These are phyloP conservation scores for Backusella psychrophila DNA, from an alignment of 192 early-diverging fungal species.

Conservation along the genomic window DNA sequence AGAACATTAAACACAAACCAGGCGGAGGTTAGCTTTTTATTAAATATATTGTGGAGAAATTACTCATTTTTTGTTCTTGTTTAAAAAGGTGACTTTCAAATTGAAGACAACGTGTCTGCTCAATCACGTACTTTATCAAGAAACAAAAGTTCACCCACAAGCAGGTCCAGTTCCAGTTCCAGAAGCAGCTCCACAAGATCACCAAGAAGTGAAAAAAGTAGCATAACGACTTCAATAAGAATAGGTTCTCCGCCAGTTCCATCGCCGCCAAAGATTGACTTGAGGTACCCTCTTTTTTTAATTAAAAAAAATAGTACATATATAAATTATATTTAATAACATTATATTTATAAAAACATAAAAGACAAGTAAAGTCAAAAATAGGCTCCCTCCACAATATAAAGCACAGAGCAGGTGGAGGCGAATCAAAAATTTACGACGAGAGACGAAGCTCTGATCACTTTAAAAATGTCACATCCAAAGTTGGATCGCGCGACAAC, in stretches of 20 bases:
- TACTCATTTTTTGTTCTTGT: background rate
- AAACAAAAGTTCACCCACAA: background rate
- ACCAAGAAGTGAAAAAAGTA: background rate
- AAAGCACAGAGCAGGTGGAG: background rate
- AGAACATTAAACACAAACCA: conserved; percentile 16
- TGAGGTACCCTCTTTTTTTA: background rate
- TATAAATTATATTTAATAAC: background rate
- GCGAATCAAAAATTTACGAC: background rate
- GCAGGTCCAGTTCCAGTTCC: background rate
- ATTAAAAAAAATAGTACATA: background rate
- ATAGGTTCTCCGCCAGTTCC: background rate
- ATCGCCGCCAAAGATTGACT: background rate
- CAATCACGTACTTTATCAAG: background rate
- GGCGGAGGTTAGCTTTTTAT: conserved; percentile 4
- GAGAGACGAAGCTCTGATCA: too few species aligned
- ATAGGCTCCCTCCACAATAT: background rate
- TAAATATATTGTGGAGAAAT: background rate
- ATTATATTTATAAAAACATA: background rate
- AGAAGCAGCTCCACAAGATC: background rate
- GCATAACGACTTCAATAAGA: background rate
- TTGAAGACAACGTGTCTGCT: background rate
- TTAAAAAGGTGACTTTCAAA: background rate
- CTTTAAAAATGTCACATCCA: too few species aligned
- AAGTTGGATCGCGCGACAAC: too few species aligned
- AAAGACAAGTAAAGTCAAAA: conserved; percentile 9